Conservation (phyloP, 371 early-diverging fungal species). For the Mucor piriformis region DNA sequence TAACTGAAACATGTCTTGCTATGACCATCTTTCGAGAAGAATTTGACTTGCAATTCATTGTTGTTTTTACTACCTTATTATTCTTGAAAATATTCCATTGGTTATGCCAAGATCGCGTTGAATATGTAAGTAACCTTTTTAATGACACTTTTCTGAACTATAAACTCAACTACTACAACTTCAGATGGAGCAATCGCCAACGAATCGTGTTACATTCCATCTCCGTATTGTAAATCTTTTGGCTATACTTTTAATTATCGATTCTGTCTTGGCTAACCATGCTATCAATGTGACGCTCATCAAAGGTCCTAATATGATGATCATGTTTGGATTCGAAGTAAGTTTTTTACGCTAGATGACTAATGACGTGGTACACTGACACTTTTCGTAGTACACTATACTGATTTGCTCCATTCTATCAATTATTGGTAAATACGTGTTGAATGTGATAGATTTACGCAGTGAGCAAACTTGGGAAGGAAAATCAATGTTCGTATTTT, state of each 20-base stretch:
- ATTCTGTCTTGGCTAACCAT: slow-evolving; percentile 70
- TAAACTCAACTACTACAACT: neutral
- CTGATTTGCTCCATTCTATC: slow-evolving; percentile 74
- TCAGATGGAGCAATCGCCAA: slow-evolving; percentile 87
- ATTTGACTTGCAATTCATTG: slow-evolving; percentile 84
- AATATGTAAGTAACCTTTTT: slow-evolving; percentile 69
- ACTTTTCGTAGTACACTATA: slow-evolving; percentile 74
- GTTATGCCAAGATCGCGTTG: slow-evolving; percentile 90
- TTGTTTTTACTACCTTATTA: slow-evolving; percentile 80
- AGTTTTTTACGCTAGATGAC: neutral
- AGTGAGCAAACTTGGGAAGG: slow-evolving; percentile 92
- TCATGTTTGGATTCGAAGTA: slow-evolving; percentile 96
- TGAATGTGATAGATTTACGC: slow-evolving; percentile 84
- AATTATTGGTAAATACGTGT: slow-evolving; percentile 77
- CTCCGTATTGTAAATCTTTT: slow-evolving; percentile 71
- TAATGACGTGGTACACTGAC: too few species aligned
- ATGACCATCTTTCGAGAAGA: slow-evolving; percentile 96
- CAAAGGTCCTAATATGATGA: slow-evolving; percentile 86
- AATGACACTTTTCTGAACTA: neutral
- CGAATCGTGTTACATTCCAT: slow-evolving; percentile 65
- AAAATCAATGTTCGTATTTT: slow-evolving; percentile 90
- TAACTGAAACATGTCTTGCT: slow-evolving; percentile 94
- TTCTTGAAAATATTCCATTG: slow-evolving; percentile 96
- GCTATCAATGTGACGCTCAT: slow-evolving; percentile 63
- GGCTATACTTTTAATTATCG: slow-evolving; percentile 65